A percentile compares a stretch with the other conserved stretches of the same genome.
Evolutionary conservation across 371 early-diverging fungal species (phyloP).

Genomic region (Dichotomocladium elegans): DNA sequence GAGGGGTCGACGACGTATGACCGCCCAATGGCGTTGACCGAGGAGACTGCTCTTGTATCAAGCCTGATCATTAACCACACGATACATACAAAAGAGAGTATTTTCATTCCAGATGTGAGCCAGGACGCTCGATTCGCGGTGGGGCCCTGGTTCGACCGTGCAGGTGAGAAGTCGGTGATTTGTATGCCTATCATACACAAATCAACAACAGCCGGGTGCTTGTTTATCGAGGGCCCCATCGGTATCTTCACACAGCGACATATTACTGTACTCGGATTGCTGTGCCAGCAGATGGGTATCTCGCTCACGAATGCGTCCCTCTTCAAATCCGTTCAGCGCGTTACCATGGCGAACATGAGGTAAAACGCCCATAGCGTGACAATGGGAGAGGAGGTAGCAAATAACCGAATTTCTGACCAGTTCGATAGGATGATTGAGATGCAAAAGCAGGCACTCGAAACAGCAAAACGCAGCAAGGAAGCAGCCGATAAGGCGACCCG

Average conservation of each 20-base stretch:
- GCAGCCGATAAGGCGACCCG: constrained; percentile 38
- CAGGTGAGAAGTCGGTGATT: constrained; percentile 48
- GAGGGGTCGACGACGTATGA: constrained; percentile 35
- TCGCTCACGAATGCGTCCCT: constrained; percentile 55
- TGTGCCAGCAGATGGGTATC: constrained; percentile 60
- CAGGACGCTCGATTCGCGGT: constrained; percentile 39
- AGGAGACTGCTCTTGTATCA: constrained; percentile 30
- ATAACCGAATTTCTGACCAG: no score
- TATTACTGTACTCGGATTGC: constrained; percentile 48
- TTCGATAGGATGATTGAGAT: constrained; percentile 46
- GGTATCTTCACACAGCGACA: constrained; percentile 56
- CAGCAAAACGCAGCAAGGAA: constrained; percentile 40
- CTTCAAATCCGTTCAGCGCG: constrained; percentile 45
- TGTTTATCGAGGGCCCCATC: constrained; percentile 52
- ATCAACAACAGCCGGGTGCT: constrained; percentile 41
- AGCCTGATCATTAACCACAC: constrained; percentile 38
- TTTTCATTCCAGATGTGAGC: constrained; percentile 34
- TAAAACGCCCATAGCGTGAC: neutral
- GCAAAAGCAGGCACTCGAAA: constrained; percentile 39
- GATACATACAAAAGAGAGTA: constrained; percentile 38
- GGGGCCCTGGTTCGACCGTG: constrained; percentile 44
- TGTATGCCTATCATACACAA: constrained; percentile 57
- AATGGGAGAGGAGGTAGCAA: no score
- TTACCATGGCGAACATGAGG: constrained; percentile 34
- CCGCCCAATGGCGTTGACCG: constrained; percentile 27